These are phyloP conservation scores for Penicillium sclerotigenum DNA, from an alignment of 2,329 filamentous ascomycete species.

Conservation along the genomic window DNA sequence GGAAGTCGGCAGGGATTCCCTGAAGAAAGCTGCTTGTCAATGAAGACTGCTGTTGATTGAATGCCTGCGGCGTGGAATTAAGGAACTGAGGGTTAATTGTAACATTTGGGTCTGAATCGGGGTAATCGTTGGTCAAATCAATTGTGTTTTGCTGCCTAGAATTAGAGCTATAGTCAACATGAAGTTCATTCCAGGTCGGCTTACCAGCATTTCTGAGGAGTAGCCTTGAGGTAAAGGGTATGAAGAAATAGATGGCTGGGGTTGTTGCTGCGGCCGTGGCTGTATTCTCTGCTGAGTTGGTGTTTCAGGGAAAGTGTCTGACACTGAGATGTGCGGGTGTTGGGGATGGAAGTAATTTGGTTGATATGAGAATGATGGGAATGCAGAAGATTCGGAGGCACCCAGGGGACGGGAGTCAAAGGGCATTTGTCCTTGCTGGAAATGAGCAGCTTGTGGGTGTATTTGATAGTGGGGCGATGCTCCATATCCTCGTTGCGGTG, in stretches of 20 bases:
- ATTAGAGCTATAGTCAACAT: constrained; percentile 12
- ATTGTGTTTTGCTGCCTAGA: constrained; percentile 25
- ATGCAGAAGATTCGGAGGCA: constrained; percentile 31
- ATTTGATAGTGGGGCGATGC: constrained; percentile 30
- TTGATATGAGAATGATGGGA: constrained; percentile 33
- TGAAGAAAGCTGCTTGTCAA: constrained; percentile 31
- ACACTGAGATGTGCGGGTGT: constrained; percentile 24
- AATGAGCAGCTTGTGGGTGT: constrained; percentile 29
- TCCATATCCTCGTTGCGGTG: constrained; percentile 28
- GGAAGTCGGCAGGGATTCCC: constrained; percentile 26
- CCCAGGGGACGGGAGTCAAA: constrained; percentile 31
- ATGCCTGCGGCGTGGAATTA: constrained; percentile 23
- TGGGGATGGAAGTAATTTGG: constrained; percentile 31
- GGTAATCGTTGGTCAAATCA: constrained; percentile 32
- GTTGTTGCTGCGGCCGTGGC: constrained; percentile 17
- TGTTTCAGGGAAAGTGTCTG: constrained; percentile 30
- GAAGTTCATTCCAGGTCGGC: neutral
- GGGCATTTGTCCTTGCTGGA: constrained; percentile 30
- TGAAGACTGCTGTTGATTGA: constrained; percentile 21
- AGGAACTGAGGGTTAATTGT: constrained; percentile 44
- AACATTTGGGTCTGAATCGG: constrained; percentile 20
- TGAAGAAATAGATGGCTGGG: constrained; percentile 23
- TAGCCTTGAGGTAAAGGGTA: constrained; percentile 30
- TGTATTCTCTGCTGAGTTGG: constrained; percentile 17
- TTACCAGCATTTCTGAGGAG: constrained; percentile 26